phyloP scores from a whole-genome alignment of 345 rosid species.

The Anacardium occidentale region DNA sequence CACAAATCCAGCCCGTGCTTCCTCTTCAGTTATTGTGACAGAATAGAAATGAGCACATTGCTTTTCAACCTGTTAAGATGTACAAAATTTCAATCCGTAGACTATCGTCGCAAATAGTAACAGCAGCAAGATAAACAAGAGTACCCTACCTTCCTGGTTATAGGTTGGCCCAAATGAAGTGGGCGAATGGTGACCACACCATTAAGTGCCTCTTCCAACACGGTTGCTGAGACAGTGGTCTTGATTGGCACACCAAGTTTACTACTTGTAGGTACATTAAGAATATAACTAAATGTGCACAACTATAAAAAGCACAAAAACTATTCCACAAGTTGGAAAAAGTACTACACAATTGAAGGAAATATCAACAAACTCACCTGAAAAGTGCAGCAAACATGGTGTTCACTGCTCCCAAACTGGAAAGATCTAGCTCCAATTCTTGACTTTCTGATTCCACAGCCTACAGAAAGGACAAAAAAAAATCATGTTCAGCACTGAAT shows the following conservation, averaged over 20 bases:
- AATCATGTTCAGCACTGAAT: constrained; percentile 15
- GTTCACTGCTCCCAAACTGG: constrained; percentile 93
- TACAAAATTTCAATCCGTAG: constrained; percentile 26
- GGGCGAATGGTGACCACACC: constrained; percentile 67
- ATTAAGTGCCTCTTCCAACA: constrained; percentile 95
- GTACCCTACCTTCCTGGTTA: constrained; percentile 66
- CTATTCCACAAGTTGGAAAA: constrained; percentile 10
- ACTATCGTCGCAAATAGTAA: constrained; percentile 18
- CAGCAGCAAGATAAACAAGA: constrained; percentile 16
- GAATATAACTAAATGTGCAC: constrained; percentile 8
- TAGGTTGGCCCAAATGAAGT: constrained; percentile 60
- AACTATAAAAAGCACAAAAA: neutral
- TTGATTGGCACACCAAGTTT: constrained; percentile 99
- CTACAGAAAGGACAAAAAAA: constrained; percentile 38
- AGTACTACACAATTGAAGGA: neutral
- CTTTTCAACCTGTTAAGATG: constrained; percentile 82
- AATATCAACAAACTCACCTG: constrained; percentile 46
- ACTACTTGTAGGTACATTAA: constrained; percentile 34
- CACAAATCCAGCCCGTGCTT: constrained; percentile 82
- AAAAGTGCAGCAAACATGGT: constrained; percentile 94
- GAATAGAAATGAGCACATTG: constrained; percentile 98
- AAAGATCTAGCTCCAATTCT: constrained; percentile 93
- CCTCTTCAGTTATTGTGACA: constrained; percentile 82
- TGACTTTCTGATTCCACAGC: constrained; percentile 74
- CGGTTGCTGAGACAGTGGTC: constrained; percentile 92